Conservation (phyloP, 805 yeast species). For the Candida adriatica region DNA sequence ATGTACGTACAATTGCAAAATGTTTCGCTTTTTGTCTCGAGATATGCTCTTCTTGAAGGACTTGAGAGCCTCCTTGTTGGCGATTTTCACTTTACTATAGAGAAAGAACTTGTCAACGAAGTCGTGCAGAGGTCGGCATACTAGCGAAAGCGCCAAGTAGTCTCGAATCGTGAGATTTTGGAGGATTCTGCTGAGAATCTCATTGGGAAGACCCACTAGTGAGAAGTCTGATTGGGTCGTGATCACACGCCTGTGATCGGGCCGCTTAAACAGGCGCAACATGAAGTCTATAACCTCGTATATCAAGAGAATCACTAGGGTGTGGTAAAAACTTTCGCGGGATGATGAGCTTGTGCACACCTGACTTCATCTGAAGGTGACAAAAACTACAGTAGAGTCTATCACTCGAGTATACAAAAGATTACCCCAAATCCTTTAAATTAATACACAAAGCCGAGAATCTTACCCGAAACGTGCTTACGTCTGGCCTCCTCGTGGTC, state of each 20-base stretch:
- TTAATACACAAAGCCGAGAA: conserved; percentile 94
- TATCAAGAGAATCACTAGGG: too few relatives aligned
- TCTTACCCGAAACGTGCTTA: conserved; percentile 99
- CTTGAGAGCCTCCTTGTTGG: conserved; percentile 9
- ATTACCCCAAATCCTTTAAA: too few relatives aligned
- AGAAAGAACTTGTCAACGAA: conserved; percentile 32
- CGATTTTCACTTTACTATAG: conserved; percentile 29
- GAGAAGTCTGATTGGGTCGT: neutral
- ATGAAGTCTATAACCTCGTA: too few relatives aligned
- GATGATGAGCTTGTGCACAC: too few relatives aligned
- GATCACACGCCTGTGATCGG: too few relatives aligned
- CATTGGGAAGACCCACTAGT: conserved; percentile 36
- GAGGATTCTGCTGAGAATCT: conserved; percentile 32
- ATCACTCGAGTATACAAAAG: too few relatives aligned
- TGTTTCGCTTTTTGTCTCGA: conserved; percentile 24
- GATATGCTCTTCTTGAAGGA: conserved; percentile 32
- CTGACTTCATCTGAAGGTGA: too few relatives aligned
- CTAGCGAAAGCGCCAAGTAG: conserved; percentile 25
- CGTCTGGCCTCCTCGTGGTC: conserved; percentile 99
- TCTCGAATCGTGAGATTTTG: conserved; percentile 19
- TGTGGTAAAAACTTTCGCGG: too few relatives aligned
- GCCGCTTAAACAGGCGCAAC: too few relatives aligned
- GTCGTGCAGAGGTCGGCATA: conserved; percentile 31
- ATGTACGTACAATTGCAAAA: conserved; percentile 19
- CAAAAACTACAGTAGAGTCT: too few relatives aligned